Evolutionary conservation across 208 protist genomes (phyloP).

Genomic region (Wallacemonas sp.): DNA sequence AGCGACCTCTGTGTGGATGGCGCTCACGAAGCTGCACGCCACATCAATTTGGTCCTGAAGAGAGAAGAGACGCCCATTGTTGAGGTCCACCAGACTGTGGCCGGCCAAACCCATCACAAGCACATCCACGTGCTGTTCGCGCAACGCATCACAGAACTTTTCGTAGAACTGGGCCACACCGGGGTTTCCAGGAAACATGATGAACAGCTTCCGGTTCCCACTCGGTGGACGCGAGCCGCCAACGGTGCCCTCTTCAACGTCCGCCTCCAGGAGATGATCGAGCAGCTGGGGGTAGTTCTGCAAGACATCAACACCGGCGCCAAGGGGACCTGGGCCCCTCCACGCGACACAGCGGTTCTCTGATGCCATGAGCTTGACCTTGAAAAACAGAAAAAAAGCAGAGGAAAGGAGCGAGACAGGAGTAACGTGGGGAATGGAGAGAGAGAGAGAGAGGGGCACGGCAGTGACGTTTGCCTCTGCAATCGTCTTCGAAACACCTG

Average conservation of each 20-base stretch:
- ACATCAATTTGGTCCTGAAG: conserved; percentile 73
- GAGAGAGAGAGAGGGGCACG: no score
- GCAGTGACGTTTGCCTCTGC: no score
- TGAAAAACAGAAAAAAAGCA: conserved; percentile 20
- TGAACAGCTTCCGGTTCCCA: conserved; percentile 35
- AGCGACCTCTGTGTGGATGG: conserved; percentile 22
- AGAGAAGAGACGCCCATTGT: conserved; percentile 57
- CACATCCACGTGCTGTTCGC: conserved; percentile 39
- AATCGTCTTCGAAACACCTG: no score
- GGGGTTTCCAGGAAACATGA: conserved; percentile 78
- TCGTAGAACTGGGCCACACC: conserved; percentile 75
- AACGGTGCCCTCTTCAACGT: not conserved
- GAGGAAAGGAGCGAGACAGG: conserved; percentile 10
- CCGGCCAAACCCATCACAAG: conserved; percentile 80
- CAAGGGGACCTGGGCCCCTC: conserved; percentile 24
- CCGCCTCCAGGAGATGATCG: conserved; percentile 19
- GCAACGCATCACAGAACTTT: conserved; percentile 34
- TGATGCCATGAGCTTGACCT: not conserved
- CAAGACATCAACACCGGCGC: conserved; percentile 57
- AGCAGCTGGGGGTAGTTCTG: conserved; percentile 62
- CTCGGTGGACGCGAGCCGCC: conserved; percentile 11
- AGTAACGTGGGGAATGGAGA: no score
- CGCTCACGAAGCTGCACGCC: conserved; percentile 44
- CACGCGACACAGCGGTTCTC: conserved; percentile 31
- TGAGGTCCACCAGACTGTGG: conserved; percentile 63